These are phyloP conservation scores for Marchantia polymorpha DNA, from an alignment of 225 moss, liverwort and hornwort species.

Conservation along the genomic window DNA sequence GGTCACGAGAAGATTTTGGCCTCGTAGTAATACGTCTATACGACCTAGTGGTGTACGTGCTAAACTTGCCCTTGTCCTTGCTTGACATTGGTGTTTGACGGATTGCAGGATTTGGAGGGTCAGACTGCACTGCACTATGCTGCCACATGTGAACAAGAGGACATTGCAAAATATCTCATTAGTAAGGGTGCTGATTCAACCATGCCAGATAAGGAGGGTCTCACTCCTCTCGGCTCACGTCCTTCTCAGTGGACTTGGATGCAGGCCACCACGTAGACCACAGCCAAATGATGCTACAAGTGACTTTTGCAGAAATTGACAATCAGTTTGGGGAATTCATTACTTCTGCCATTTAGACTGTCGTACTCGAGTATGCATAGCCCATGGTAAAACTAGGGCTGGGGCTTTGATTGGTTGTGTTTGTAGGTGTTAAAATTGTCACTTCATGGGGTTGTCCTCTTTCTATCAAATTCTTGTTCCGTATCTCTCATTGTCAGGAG, in stretches of 20 bases:
- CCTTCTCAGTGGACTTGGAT: conserved; percentile 92
- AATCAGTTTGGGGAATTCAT: conserved; percentile 1
- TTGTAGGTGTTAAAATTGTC: conserved; percentile 10
- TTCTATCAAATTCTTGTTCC: conserved; percentile 4
- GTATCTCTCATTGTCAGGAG: conserved; percentile 4
- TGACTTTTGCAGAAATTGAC: conserved; percentile 1
- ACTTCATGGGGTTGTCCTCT: conserved; percentile 9
- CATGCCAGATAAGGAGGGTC: conserved; percentile 75
- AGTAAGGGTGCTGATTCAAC: conserved; percentile 74
- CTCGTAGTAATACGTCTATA: no score
- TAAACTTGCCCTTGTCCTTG: no score
- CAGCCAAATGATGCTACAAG: conserved; percentile 1
- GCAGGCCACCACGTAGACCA: conserved; percentile 32
- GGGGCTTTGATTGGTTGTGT: conserved; percentile 24
- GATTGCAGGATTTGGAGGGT: conserved; percentile 84
- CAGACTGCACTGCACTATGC: conserved; percentile 98
- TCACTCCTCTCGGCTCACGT: conserved; percentile 68
- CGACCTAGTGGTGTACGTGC: no score
- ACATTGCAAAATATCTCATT: conserved; percentile 75
- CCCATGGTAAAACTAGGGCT: conserved; percentile 9
- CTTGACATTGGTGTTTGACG: neutral
- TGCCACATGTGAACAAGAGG: conserved; percentile 74
- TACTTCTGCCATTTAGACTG: conserved; percentile 6
- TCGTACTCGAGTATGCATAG: conserved; percentile 7
- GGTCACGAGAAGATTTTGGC: no score